phyloP scores from a whole-genome alignment of 2,329 filamentous ascomycete species.

The Penicillium nordicum region DNA sequence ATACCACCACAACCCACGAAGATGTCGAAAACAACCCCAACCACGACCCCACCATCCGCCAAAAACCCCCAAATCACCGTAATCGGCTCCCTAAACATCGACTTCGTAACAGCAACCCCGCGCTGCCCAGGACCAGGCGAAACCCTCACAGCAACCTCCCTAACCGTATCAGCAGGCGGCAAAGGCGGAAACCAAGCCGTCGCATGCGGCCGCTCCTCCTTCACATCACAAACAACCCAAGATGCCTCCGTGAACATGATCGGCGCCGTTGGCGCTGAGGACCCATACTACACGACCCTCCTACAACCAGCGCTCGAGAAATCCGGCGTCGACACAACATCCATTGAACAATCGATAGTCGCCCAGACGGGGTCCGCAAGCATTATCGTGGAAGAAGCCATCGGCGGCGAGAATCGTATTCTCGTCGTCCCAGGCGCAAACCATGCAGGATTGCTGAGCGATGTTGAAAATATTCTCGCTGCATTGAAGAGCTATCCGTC shows the following conservation, averaged over 20 bases:
- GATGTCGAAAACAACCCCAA: constrained; percentile 12
- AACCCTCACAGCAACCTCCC: constrained; percentile 71
- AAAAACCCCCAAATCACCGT: constrained; percentile 59
- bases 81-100: constrained; percentile 84
- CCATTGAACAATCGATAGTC: constrained; percentile 50
- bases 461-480: constrained; percentile 29
- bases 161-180: constrained; percentile 57
- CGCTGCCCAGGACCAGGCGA: constrained; percentile 77
- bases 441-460: constrained; percentile 34
- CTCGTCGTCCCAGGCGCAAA: constrained; percentile 67
- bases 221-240: constrained; percentile 35
- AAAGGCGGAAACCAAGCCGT: constrained; percentile 26
- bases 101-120: constrained; percentile 77
- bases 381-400: constrained; percentile 66
- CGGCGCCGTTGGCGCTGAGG: constrained; percentile 58
- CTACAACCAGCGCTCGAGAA: constrained; percentile 53
- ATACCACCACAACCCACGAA: neutral
- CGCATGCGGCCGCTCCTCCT: constrained; percentile 21
- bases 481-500: neutral
- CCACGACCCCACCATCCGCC: neutral
- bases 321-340: constrained; percentile 58
- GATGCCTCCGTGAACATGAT: constrained; percentile 59
- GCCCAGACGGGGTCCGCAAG: constrained; percentile 51
- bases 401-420: constrained; percentile 64
- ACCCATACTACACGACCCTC: constrained; percentile 58